These are phyloP conservation scores for Uncinocarpus reesii DNA, from an alignment of 2,329 filamentous ascomycete genomes.

Conservation along the genomic window DNA sequence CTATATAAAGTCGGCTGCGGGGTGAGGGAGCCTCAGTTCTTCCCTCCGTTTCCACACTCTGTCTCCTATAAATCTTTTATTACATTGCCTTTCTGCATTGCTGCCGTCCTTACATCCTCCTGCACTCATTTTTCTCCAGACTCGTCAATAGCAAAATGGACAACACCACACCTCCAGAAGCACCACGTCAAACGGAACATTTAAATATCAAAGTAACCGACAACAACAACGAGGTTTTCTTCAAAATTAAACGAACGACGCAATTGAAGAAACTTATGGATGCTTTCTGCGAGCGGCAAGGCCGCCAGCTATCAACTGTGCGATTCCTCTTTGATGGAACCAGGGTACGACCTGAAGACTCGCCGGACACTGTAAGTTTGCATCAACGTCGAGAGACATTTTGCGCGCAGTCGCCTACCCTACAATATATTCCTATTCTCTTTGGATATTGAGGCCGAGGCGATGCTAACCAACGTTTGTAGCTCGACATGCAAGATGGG, in stretches of 20 bases:
- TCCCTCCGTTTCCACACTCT: not conserved
- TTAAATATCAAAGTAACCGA: conserved; percentile 99
- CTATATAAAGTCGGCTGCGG: conserved; percentile 8
- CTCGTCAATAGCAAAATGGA: too few species aligned
- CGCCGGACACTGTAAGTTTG: conserved; percentile 72
- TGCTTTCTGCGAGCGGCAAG: conserved; percentile 92
- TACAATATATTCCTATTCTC: not conserved
- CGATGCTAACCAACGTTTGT: conserved; percentile 3
- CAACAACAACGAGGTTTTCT: conserved; percentile 99
- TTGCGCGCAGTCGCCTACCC: not conserved
- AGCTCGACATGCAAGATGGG: conserved; percentile 96
- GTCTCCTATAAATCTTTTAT: not conserved
- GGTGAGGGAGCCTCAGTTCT: not conserved
- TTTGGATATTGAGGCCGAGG: not conserved
- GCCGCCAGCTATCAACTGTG: conserved; percentile 73
- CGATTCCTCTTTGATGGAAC: conserved; percentile 95
- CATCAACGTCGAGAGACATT: not conserved
- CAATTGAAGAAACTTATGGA: conserved; percentile 97
- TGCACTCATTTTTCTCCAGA: too few species aligned
- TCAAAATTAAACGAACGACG: conserved; percentile 98
- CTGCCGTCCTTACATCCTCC: too few species aligned
- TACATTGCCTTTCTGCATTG: not conserved
- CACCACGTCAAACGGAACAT: conserved; percentile 53
- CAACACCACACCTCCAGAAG: conserved; percentile 8
- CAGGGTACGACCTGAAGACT: conserved; percentile 79